Conservation (phyloP, 2,329 filamentous ascomycete species). For the Aspergillus carbonarius region DNA sequence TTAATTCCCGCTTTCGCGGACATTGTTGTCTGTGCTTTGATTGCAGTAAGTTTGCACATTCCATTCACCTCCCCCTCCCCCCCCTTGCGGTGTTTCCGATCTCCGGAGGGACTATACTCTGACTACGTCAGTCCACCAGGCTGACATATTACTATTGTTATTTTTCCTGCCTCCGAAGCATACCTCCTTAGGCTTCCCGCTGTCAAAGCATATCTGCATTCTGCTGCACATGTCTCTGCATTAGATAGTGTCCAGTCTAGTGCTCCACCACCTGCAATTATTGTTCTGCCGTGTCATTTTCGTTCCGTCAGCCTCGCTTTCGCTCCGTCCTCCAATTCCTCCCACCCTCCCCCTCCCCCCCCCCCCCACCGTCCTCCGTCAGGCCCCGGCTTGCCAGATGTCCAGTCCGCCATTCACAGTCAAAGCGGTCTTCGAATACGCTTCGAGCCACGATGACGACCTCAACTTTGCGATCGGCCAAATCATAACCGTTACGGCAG, state of each 20-base stretch:
- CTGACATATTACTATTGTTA: constrained; percentile 31
- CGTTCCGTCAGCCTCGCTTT: constrained; percentile 8
- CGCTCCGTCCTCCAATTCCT: constrained; percentile 7
- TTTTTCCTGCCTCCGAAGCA: constrained; percentile 14
- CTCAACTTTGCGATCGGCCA: constrained; percentile 82
- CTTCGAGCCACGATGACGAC: constrained; percentile 90
- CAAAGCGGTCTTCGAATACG: constrained; percentile 93
- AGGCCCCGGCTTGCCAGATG: constrained; percentile 56
- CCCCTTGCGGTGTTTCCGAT: constrained; percentile 15
- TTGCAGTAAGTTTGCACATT: constrained; percentile 15
- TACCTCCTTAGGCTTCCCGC: constrained; percentile 1
- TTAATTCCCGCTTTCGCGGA: background rate
- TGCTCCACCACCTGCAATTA: constrained; percentile 19
- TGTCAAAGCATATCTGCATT: constrained; percentile 12
- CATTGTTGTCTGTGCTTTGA: constrained; percentile 1
- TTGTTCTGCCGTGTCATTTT: constrained; percentile 15
- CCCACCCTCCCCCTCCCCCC: too few relatives aligned
- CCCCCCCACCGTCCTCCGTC: constrained; percentile 17
- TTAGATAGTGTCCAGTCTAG: constrained; percentile 20
- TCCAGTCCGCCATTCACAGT: constrained; percentile 78
- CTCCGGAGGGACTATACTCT: constrained; percentile 27
- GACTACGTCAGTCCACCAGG: constrained; percentile 28
- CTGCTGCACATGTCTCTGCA: constrained; percentile 18
- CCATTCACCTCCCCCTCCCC: constrained; percentile 11
- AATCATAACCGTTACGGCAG: constrained; percentile 88